Evolutionary conservation across 129 eudicot genomes (phyloP), one percentile per base, ranked within the genome.

Genomic region (Chrysanthemum makinoi): DNA sequence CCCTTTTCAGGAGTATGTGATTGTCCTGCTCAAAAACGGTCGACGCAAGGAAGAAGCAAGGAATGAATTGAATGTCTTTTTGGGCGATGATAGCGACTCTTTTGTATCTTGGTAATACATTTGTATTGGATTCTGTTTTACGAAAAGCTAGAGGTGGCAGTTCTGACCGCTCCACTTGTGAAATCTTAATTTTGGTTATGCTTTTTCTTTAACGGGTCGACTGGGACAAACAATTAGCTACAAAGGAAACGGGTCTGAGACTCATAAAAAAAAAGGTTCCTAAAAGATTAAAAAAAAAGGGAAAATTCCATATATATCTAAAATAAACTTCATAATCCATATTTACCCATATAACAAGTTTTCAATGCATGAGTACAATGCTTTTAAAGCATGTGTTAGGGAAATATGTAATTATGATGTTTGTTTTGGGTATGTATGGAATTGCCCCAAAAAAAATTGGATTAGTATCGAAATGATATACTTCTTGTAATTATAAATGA

Each of bases 1-100:
- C 79, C 33, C 62, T 73, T 55, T 89, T 81, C 87, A 94, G 98
- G 95, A 94, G 77, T 94, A 94, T 83, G 98, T 94, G 72, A 93
- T 93, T 24, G 98, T 93, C 33, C 75, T 93, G 85, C 90, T 93
- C 26, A 90, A 84, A 83, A 93, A 93, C 50, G 98, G 98, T 13
- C 75, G 96, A 81, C 81, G 90, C 72, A 93, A 87, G 84, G 90
- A 82, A 72, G 98, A 94, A 89, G 96, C 96, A 46, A 87, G 75
- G 82, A 87, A 75, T 63, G 98, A 94, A 82, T 80, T 94, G 80
- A 80, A 94, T 77, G 98, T 94, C 44, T 94, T 94, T 84, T 72
- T 94, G 82, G 98, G 96, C 20, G 98, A 94, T 72, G 95, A 94
- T 63, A 94, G 90, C 30, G 90, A 85, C 75, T 80, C 88, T 64